Conservation (phyloP, 2,329 filamentous ascomycete species). For the Aspergillus jensenii region DNA sequence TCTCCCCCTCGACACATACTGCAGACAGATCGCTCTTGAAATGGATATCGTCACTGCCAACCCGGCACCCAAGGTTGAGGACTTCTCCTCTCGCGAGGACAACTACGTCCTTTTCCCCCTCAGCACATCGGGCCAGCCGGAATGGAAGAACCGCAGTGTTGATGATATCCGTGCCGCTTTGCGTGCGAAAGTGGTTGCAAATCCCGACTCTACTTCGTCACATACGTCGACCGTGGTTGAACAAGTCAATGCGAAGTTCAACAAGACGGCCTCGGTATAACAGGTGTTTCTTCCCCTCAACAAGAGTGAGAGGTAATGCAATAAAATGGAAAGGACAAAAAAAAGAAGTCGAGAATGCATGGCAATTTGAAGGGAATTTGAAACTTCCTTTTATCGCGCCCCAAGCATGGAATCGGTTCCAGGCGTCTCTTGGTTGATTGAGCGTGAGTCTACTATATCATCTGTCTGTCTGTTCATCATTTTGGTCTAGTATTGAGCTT, state of each 20-base stretch:
- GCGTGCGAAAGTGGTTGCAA: slow-evolving; percentile 36
- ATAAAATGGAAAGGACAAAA: neutral
- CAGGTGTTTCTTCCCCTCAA: neutral
- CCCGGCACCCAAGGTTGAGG: slow-evolving; percentile 50
- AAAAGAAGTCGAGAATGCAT: slow-evolving; percentile 5
- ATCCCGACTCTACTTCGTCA: slow-evolving; percentile 17
- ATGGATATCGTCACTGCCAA: slow-evolving; percentile 69
- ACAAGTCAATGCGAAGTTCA: slow-evolving; percentile 18
- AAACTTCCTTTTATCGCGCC: slow-evolving; percentile 8
- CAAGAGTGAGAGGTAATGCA: neutral
- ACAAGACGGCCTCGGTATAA: slow-evolving; percentile 20
- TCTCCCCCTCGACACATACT: slow-evolving; percentile 73
- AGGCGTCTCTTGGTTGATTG: slow-evolving; percentile 9
- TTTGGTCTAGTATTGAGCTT: neutral
- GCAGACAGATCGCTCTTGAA: slow-evolving; percentile 70
- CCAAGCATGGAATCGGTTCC: slow-evolving; percentile 15
- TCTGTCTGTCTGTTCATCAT: neutral
- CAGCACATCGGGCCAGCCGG: slow-evolving; percentile 46
- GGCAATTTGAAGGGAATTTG: neutral
- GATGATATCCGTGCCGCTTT: slow-evolving; percentile 47
- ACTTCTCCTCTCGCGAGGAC: slow-evolving; percentile 46
- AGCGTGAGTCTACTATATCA: neutral
- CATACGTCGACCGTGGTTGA: slow-evolving; percentile 25
- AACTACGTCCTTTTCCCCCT: slow-evolving; percentile 40
- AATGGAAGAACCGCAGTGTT: slow-evolving; percentile 51